Evolutionary conservation across 139 green algal genomes (phyloP), one percentile per base, ranked within the genome.

Genomic region (Astrephomene gubernaculifera): DNA sequence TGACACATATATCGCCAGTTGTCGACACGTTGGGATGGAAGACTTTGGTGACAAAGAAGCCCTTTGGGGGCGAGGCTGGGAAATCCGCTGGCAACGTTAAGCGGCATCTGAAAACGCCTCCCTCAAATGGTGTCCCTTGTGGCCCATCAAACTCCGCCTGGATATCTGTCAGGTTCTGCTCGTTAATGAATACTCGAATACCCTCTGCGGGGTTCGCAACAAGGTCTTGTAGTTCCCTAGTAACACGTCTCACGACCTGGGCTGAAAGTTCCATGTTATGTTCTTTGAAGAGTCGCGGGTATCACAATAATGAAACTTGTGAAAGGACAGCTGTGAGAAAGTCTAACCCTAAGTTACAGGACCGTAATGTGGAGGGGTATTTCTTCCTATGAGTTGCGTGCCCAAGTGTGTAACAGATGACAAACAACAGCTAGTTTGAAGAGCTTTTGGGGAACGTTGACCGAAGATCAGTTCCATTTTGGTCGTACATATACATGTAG

Each of bases 1-100:
- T 99, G 25, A 99, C 97, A 65, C 97, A 99, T 78, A 99, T 99
- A 67, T 99, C 97, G 2, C 97, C 97, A 27, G 27, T 33, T 5
- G 67, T 69, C 44, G 94, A 94, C 8, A 99, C 93, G 83, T 99
- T 99, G 6, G 97, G 97, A 85, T 99, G 97, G 78, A 99, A 99
- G n/a, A 99, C 97, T 63, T 95, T 96, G 1, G 97, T 99, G 14
- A 95, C n/a, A 82, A 99, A 99, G 38, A 84, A 86, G 61, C 95
- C 94, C 90, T 89, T 97, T 87, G 95, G 95, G 8, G 95, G 92
- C 0, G 68, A 80, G 2, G 80, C 43, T 4, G 95, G 95, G 74
- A 93, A 97, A 72, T 97, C 94, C 35, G 78, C 0, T 1, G 90
- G 65, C 93, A 93, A 61, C 2, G 87, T 68, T n/a, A 97, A 88